phyloP scores from a whole-genome alignment of 164 flowering plant genomes.

The Stephania japonica region DNA sequence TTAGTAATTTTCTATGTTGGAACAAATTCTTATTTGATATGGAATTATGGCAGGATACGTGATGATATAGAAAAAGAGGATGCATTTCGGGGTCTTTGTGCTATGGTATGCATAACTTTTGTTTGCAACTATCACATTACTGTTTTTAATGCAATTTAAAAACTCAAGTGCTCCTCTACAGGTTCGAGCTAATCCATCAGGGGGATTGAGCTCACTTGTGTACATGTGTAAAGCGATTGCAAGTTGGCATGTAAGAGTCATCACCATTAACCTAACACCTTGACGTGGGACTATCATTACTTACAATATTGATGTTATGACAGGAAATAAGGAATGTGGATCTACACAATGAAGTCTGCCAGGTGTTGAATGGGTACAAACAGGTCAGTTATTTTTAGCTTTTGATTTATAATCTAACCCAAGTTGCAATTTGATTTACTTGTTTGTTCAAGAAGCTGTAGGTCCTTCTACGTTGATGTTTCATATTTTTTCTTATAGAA shows the following conservation, averaged over 20 bases:
- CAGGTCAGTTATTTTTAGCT: slow-evolving; percentile 46
- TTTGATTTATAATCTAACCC: not conserved
- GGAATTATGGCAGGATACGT: slow-evolving; percentile 65
- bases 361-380: slow-evolving; percentile 87
- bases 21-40: slow-evolving; percentile 4
- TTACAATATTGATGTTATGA: slow-evolving; percentile 6
- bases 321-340: slow-evolving; percentile 97
- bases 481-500: not conserved
- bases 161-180: slow-evolving; percentile 25
- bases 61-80: slow-evolving; percentile 98
- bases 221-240: slow-evolving; percentile 90
- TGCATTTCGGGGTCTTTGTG: slow-evolving; percentile 96
- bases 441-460: not conserved
- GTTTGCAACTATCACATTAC: not conserved
- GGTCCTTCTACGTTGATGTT: not conserved
- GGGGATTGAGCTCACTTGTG: slow-evolving; percentile 79
- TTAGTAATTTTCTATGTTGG: not conserved
- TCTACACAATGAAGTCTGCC: slow-evolving; percentile 85
- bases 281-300: not conserved
- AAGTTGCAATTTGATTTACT: not conserved
- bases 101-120: slow-evolving; percentile 53
- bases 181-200: slow-evolving; percentile 90
- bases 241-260: slow-evolving; percentile 89
- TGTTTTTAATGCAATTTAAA: not conserved
- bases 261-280: not conserved